These are phyloP conservation scores for Sclerotinia borealis DNA, from an alignment of 2,329 filamentous ascomycete genomes.

Conservation along the genomic window DNA sequence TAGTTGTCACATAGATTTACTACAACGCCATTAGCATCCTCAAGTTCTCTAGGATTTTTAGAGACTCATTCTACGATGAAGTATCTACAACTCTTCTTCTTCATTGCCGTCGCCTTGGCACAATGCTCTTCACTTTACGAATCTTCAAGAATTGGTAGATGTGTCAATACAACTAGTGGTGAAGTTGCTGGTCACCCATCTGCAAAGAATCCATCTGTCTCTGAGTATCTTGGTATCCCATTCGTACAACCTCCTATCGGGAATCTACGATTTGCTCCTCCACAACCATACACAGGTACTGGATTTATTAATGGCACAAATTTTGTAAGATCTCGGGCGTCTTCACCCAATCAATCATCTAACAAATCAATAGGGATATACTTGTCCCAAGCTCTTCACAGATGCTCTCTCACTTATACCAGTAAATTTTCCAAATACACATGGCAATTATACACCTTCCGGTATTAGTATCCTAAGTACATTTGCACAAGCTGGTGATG, in stretches of 20 bases:
- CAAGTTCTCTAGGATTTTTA: too few species aligned
- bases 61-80: too few species aligned
- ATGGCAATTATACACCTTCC: conserved; percentile 22
- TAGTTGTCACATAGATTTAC: too few species aligned
- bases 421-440: background rate
- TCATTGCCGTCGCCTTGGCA: background rate
- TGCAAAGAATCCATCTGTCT: conserved; percentile 21
- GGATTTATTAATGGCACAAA: conserved; percentile 19
- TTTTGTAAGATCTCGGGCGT: conserved; percentile 19
- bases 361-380: background rate
- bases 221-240: conserved; percentile 37
- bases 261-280: conserved; percentile 34
- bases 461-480: conserved; percentile 13
- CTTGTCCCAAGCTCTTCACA: background rate
- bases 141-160: background rate
- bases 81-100: background rate
- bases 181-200: conserved; percentile 25
- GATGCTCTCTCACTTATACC: background rate
- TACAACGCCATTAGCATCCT: too few species aligned
- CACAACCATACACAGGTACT: conserved; percentile 14
- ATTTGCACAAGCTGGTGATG: background rate
- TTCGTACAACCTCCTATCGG: conserved; percentile 37
- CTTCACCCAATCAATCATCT: background rate
- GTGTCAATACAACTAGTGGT: conserved; percentile 22
- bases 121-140: background rate